Percentiles rank a stretch among this genome's conserved stretches.
Evolutionary conservation across 2,329 filamentous ascomycete species (phyloP).

Genomic region (Aspergillus fumigatiaffinis): DNA sequence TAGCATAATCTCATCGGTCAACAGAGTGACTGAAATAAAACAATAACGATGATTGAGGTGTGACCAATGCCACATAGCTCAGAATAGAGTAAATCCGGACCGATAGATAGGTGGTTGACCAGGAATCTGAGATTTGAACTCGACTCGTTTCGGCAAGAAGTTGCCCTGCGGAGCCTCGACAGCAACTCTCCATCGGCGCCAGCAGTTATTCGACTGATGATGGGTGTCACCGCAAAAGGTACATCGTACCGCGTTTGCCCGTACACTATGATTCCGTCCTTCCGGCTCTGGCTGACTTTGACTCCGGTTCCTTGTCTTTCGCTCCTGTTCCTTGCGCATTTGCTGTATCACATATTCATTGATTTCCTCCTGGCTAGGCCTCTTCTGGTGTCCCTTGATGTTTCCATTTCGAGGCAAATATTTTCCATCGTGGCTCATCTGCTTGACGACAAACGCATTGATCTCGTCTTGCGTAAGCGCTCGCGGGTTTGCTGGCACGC

Average conservation of each 20-base stretch:
- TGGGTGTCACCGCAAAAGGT: constrained; percentile 20
- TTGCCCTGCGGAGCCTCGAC: constrained; percentile 22
- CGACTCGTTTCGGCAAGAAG: constrained; percentile 19
- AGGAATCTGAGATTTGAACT: constrained; percentile 17
- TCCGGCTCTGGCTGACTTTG: constrained; percentile 19
- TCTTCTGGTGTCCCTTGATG: constrained; percentile 16
- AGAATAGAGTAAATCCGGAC: constrained; percentile 21
- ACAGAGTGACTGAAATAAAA: neutral
- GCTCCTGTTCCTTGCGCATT: constrained; percentile 23
- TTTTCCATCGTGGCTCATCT: constrained; percentile 18
- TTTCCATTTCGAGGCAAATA: constrained; percentile 1
- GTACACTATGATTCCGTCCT: neutral
- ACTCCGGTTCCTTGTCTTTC: constrained; percentile 14
- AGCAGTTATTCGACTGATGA: constrained; percentile 21
- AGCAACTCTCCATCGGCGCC: constrained; percentile 20
- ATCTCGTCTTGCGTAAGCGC: constrained; percentile 23
- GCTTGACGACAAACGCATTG: constrained; percentile 23
- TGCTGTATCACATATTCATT: constrained; percentile 26
- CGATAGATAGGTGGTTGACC: constrained; percentile 22
- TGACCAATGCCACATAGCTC: neutral
- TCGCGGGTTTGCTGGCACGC: constrained; percentile 2
- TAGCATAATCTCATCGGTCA: neutral
- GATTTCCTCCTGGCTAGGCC: constrained; percentile 27
- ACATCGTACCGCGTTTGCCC: constrained; percentile 11
- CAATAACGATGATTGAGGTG: neutral